A percentile compares a stretch with the other conserved stretches of the same genome.
These are phyloP conservation scores for Schizopora paradoxa DNA, from an alignment of 1,284 basidiomycete species.

Conservation along the genomic window DNA sequence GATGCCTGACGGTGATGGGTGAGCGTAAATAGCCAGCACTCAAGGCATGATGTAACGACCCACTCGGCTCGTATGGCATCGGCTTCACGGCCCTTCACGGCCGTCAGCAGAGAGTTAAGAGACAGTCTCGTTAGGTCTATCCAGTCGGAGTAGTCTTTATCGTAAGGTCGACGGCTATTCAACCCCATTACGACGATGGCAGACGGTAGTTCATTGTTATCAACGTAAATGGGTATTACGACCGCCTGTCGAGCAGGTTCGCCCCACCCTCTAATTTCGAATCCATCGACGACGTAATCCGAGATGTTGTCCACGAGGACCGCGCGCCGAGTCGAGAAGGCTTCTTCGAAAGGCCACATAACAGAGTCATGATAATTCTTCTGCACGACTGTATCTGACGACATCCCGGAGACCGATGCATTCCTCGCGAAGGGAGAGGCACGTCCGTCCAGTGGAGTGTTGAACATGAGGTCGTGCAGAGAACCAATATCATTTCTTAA, in stretches of 20 bases:
- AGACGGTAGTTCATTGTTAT: conserved; percentile 16
- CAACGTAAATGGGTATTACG: conserved; percentile 21
- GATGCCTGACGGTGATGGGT: conserved; percentile 18
- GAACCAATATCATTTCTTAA: no score
- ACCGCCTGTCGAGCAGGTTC: conserved; percentile 22
- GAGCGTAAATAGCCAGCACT: background rate
- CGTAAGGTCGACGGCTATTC: conserved; percentile 24
- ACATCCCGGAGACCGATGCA: background rate
- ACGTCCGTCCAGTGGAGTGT: background rate
- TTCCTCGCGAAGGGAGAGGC: conserved; percentile 1
- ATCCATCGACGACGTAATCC: conserved; percentile 13
- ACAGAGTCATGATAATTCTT: conserved; percentile 1
- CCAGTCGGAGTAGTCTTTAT: conserved; percentile 21
- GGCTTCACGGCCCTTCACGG: conserved; percentile 22
- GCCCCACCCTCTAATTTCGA: conserved; percentile 24
- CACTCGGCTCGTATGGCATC: conserved; percentile 24
- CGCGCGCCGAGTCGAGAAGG: conserved; percentile 7
- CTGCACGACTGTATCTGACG: background rate
- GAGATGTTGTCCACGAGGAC: conserved; percentile 11
- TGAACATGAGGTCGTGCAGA: background rate
- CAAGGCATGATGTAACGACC: conserved; percentile 1
- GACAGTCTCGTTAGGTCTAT: conserved; percentile 19
- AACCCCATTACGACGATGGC: conserved; percentile 23
- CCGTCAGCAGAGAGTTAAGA: conserved; percentile 19
- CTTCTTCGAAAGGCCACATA: conserved; percentile 13